These are phyloP conservation scores for Asterophora parasitica DNA, from an alignment of 768 basidiomycete species.

Conservation along the genomic window DNA sequence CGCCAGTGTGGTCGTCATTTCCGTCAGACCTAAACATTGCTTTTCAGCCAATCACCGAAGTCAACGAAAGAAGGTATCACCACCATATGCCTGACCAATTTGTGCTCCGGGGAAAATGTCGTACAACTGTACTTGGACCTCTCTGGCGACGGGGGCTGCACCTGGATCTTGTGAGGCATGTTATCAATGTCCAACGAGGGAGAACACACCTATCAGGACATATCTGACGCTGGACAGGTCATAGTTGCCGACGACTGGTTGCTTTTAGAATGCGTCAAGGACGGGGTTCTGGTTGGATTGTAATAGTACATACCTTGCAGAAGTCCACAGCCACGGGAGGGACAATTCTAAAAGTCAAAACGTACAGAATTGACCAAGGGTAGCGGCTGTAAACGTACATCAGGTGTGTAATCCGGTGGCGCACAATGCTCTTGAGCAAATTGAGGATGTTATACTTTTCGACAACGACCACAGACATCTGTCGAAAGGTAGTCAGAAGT, in stretches of 20 bases:
- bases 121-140: slow-evolving; percentile 42
- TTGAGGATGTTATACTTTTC: slow-evolving; percentile 39
- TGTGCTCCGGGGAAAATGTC: slow-evolving; percentile 43
- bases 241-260: slow-evolving; percentile 39
- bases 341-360: slow-evolving; percentile 29
- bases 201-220: slow-evolving; percentile 36
- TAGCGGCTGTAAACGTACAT: slow-evolving; percentile 9
- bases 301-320: slow-evolving; percentile 37
- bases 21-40: slow-evolving; percentile 22
- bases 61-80: slow-evolving; percentile 1
- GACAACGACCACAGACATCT: slow-evolving; percentile 51
- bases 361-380: background rate
- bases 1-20: slow-evolving; percentile 40
- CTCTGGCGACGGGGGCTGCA: slow-evolving; percentile 54
- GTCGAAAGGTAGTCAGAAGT: background rate
- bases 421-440: slow-evolving; percentile 42
- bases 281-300: background rate
- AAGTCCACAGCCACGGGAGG: slow-evolving; percentile 45
- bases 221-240: slow-evolving; percentile 36
- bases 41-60: too few species aligned
- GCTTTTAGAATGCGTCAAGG: slow-evolving; percentile 22
- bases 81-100: slow-evolving; percentile 64
- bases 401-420: slow-evolving; percentile 44
- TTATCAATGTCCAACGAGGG: slow-evolving; percentile 8
- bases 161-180: slow-evolving; percentile 27